Evolutionary conservation across 257 asterid genomes (phyloP), one percentile per base, ranked within the genome.

Genomic region (Capsicum baccatum): DNA sequence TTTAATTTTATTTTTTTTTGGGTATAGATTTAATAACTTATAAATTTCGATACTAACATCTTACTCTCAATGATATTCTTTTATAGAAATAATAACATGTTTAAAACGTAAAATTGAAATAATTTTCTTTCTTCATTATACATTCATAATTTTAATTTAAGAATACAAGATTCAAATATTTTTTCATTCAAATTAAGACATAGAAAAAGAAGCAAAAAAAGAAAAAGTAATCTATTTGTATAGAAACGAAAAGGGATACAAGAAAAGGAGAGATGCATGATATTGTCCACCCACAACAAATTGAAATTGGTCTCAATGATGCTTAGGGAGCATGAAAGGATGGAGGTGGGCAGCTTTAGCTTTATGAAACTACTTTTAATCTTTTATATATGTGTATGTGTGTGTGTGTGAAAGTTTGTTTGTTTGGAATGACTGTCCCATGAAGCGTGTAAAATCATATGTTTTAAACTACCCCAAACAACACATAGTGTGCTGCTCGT

Each of bases 331-430:
- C 81, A 76, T 21, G 63, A 76, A 76, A 76, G 47, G 48, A 76
- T 76, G 81, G 63, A 76, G 48, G 62, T 76, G 81, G 48, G 21
- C 63, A 76, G 81, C 81, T 76, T 76, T 52, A 76, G 48, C 81
- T 76, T 76, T 76, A 52, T 52, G n/a, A 68, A 52, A 50, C 8
- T 76, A 52, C 63, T 74, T 21, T 21, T 21, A n/a, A n/a, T 44
- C 10, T 74, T 74, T 14, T 74, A 21, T 56, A 21, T 73, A 12
- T 26, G 2, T 26, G 12, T 19, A 6, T 12, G 12, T 19, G 12
- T 12, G 44, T 26, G 33, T 26, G 33, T 26, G 33, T 26, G 33
- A 26, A 11, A 73, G 7, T 48, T 62, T 62, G 17, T 26, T 74
- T 50, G 62, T 74, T 21, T 21, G 21, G 81, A 74, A 74, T 50